phyloP scores from a whole-genome alignment of 495 filamentous ascomycete species.

The Bathelium albidoporum region DNA sequence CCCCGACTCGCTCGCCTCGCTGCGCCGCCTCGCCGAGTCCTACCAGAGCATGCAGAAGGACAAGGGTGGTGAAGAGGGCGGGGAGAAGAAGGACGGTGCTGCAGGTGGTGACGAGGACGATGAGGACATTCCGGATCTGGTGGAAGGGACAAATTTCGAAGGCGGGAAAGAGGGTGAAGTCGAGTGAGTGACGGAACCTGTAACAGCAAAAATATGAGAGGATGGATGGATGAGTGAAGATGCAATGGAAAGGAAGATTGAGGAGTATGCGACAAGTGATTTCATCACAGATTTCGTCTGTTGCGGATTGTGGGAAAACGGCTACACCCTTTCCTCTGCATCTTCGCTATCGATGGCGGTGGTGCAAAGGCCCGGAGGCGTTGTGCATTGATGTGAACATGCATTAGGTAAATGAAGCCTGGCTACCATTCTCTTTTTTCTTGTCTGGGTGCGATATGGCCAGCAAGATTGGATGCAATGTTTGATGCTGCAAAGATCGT shows the following conservation, averaged over 20 bases:
- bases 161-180: constrained; percentile 52
- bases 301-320: too few species aligned
- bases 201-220: background rate
- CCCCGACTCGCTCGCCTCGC: constrained; percentile 92
- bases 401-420: background rate
- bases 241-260: background rate
- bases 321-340: background rate
- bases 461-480: background rate
- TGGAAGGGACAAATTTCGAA: constrained; percentile 95
- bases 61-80: constrained; percentile 52
- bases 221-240: background rate
- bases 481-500: background rate
- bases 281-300: too few species aligned
- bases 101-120: constrained; percentile 67
- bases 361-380: background rate
- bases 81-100: constrained; percentile 61
- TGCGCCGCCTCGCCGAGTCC: constrained; percentile 96
- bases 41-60: constrained; percentile 99
- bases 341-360: background rate
- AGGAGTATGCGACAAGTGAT: too few species aligned
- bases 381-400: background rate
- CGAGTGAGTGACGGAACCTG: constrained; percentile 48
- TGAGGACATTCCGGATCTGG: constrained; percentile 87
- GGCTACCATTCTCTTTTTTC: background rate
- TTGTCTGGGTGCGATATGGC: background rate